Evolutionary conservation across 768 basidiomycete genomes (phyloP).

Genomic region (Floccularia luteovirens): DNA sequence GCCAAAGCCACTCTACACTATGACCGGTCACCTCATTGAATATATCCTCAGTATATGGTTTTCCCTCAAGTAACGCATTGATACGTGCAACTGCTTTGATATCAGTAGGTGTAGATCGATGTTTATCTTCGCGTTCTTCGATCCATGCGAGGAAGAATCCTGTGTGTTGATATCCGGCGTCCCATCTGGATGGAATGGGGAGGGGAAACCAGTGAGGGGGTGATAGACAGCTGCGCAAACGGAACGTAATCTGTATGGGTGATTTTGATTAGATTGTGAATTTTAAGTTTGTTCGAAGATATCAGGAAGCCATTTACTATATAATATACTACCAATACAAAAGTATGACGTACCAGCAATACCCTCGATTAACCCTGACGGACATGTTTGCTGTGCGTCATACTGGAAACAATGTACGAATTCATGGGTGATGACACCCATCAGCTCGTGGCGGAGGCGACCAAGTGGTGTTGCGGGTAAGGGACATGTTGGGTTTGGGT

Average conservation of each 20-base stretch:
- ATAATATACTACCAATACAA: not conserved
- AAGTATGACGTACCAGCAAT: slow-evolving; percentile 51
- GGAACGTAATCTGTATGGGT: slow-evolving; percentile 55
- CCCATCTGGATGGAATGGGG: slow-evolving; percentile 47
- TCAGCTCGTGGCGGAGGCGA: slow-evolving; percentile 51
- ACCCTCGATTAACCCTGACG: slow-evolving; percentile 71
- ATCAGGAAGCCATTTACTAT: not conserved
- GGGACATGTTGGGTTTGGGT: no score
- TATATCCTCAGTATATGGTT: no score
- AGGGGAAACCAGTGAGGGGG: slow-evolving; percentile 71
- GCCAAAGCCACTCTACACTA: no score
- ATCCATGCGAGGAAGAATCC: slow-evolving; percentile 72
- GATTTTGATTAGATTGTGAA: not conserved
- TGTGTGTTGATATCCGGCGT: slow-evolving; percentile 68
- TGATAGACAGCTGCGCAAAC: slow-evolving; percentile 44
- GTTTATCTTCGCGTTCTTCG: slow-evolving; percentile 41
- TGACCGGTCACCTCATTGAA: no score
- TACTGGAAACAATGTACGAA: slow-evolving; percentile 77
- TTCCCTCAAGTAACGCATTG: no score
- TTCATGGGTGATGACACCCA: slow-evolving; percentile 68
- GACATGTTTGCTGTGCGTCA: slow-evolving; percentile 51
- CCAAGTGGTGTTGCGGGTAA: not conserved
- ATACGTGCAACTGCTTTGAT: no score
- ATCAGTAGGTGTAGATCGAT: no score
- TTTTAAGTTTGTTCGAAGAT: not conserved